Evolutionary conservation across 129 eudicot genomes (phyloP).

Genomic region (Arctium minus): DNA sequence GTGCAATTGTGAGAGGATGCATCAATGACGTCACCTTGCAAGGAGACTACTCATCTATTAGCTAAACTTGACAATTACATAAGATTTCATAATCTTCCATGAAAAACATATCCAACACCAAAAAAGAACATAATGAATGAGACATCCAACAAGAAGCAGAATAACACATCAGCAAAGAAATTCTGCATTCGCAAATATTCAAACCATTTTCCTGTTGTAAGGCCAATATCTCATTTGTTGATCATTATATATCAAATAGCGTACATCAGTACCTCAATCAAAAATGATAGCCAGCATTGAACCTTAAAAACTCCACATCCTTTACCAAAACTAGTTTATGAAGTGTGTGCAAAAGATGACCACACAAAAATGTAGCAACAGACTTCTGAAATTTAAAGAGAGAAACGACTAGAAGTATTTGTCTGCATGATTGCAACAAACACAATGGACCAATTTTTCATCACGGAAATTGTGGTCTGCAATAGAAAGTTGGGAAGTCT

Average conservation of each 20-base stretch:
- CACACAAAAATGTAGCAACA: not conserved
- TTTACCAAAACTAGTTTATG: not conserved
- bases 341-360: not conserved
- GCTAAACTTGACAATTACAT: not conserved
- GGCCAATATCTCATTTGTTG: not conserved
- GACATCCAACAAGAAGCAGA: not conserved
- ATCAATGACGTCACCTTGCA: not conserved
- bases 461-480: not conserved
- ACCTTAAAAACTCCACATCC: not conserved
- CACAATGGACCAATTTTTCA: not conserved
- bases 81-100: not conserved
- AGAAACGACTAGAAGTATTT: not conserved
- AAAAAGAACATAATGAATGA: not conserved
- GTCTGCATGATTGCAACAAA: not conserved
- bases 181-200: not conserved
- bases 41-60: not conserved
- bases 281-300: not conserved
- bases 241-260: not conserved
- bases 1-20: not conserved
- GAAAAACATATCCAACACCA: not conserved
- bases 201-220: not conserved
- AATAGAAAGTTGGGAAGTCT: not conserved
- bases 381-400: not conserved
- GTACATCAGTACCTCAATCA: not conserved
- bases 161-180: not conserved